Base-by-base conservation (phyloP, 768 basidiomycete species). In the Leucocoprinus sp. region DNA sequence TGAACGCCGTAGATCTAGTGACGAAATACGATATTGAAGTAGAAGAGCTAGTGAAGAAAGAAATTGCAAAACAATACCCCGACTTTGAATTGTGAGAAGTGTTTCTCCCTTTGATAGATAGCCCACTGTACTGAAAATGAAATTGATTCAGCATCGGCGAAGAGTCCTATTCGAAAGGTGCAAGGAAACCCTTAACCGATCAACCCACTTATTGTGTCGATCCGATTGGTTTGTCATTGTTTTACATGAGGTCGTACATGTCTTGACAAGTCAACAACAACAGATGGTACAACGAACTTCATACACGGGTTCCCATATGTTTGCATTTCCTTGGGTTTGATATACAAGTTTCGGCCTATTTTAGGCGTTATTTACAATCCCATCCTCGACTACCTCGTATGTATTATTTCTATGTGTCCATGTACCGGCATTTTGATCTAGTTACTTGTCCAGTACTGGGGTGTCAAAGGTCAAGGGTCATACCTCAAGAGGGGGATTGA, bases 171-270 rank as follows among this genome's bases (percentile, higher is more conserved):
- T 80, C 89, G 7, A 73, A 82, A 3, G 89, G 89, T n/a, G 61
- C 71, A 47, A 71, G 76, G 23, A 71, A 73, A 15, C 71, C 80
- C 8, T 63, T 95, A 46, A 90, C 88, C 1, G 86, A 96, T 55
- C 81, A 80, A 23, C 92, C 93, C 4, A 98, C 95, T 0, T 99
- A 87, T 69, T 96, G 95, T 56, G 88, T 95, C 35, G 93, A 98
- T 60, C 93, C 93, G 24, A 95, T 96, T 47, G 93, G 87, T 83
- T 53, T 45, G 71, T 56, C 43, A 12, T 12, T 12, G 11, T 3
- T 22, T n/a, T 28, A 8, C 17, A 28, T n/a, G 14, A n/a, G n/a
- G 14, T n/a, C 9, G 14, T 7, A 12, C 31, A 8, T 11, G 31
- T 11, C n/a, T 4, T 38, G 33, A 43, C 9, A n/a, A 4, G 11